Evolutionary conservation across 2,329 filamentous ascomycete species (phyloP), one percentile per base, ranked within the genome.

Genomic region (Neofusicoccum umdonicola): DNA sequence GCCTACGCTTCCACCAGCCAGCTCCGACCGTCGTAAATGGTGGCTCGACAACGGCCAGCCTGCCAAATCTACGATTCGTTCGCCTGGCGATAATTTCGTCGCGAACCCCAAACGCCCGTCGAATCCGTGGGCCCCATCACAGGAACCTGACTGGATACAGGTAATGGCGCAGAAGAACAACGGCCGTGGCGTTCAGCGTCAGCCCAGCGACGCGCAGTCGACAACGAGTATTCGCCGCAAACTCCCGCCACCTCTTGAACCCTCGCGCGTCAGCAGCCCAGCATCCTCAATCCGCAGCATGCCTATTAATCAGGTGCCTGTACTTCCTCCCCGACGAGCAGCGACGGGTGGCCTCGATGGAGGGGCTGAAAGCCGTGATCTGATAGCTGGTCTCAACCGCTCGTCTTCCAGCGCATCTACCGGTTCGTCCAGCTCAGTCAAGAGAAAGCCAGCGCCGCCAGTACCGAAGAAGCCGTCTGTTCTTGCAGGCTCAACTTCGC

Each of bases 81-180:
- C 91, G 8, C 90, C 92, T 0, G 83, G 84, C 44, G 80, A 82
- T 8, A 82, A 85, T 11, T 83, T 87, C 70, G 80, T 87, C 2
- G 84, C 91, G 22, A 97, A 97, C 74, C 87, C 89, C 1, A 84
- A 87, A 37, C 86, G 91, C 54, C 86, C 87, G 12, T 87, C 90
- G 0, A 98, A 98, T 71, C 95, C 95, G 0, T 98, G 96, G 75
- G 84, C 84, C 1, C 81, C 85, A 0, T 88, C 85, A 1, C 84
- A 89, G 37, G 91, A 96, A 75, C 86, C 89, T 9, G 93, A 97
- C 71, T 98, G 95, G 95, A 87, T 96, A 41, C 77, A 81, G 65
- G 77, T 83, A 4, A 70, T 69, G 63, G 34, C 45, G 22, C 50
- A 57, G 22, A 47, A 22, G 12, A 60, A 31, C 37, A 56, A 34